phyloP scores from a whole-genome alignment of 2,329 filamentous ascomycete genomes.

The Claviceps spartinae region DNA sequence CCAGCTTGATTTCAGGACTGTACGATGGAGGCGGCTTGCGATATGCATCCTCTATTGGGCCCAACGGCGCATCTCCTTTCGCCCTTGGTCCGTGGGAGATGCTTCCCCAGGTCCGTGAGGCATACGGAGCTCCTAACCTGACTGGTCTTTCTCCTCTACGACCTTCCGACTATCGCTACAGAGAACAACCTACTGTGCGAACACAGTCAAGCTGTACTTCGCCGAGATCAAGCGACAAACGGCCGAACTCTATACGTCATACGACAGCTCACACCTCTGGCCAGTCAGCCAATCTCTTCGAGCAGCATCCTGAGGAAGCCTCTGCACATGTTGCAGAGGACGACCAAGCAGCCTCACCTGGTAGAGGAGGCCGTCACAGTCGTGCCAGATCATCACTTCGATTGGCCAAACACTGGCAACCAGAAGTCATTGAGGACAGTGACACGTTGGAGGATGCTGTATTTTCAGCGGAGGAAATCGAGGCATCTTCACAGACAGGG shows the following conservation, averaged over 20 bases:
- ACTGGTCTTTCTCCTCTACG: slow-evolving; percentile 20
- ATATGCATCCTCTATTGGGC: slow-evolving; percentile 5
- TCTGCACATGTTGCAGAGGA: neutral
- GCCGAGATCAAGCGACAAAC: slow-evolving; percentile 5
- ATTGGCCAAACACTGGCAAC: neutral
- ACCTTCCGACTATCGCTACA: slow-evolving; percentile 13
- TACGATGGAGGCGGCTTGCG: slow-evolving; percentile 4
- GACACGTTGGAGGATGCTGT: slow-evolving; percentile 4
- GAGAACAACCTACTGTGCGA: slow-evolving; percentile 7
- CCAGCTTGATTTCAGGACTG: slow-evolving; percentile 4
- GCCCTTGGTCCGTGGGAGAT: slow-evolving; percentile 8
- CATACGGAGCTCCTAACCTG: slow-evolving; percentile 20
- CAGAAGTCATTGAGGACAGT: slow-evolving; percentile 1
- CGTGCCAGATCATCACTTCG: neutral
- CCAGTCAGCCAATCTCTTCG: slow-evolving; percentile 6
- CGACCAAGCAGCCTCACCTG: neutral
- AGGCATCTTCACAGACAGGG: slow-evolving; percentile 1
- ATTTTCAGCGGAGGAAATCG: slow-evolving; percentile 3
- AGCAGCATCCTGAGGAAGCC: slow-evolving; percentile 4
- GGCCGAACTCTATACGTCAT: neutral
- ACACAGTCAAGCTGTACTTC: neutral
- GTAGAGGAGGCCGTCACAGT: neutral
- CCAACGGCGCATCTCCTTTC: slow-evolving; percentile 11
- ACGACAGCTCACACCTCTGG: neutral
- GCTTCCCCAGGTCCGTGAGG: slow-evolving; percentile 10